Percentiles rank a stretch among this genome's conserved stretches.
These are phyloP conservation scores for Ceriops tagal DNA, from an alignment of 345 rosid genomes.

Conservation along the genomic window DNA sequence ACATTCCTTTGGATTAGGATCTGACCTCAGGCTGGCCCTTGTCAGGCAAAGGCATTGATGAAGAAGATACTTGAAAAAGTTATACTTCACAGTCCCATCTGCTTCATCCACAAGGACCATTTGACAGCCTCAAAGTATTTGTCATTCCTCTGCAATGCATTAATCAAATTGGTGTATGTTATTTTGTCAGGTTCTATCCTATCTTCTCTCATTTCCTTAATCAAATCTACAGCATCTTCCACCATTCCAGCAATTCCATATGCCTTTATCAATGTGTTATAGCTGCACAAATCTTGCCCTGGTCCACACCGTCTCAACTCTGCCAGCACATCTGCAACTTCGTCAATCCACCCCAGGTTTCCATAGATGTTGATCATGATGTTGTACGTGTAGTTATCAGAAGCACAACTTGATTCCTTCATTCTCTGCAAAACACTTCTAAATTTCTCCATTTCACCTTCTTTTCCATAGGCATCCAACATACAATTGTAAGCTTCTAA, in stretches of 20 bases:
- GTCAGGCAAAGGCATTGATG: neutral
- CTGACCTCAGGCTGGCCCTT: no score
- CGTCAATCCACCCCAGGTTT: conserved; percentile 75
- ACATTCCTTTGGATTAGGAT: no score
- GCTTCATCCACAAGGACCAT: conserved; percentile 99
- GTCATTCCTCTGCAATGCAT: conserved; percentile 69
- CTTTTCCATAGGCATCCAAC: conserved; percentile 86
- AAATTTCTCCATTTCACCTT: conserved; percentile 70
- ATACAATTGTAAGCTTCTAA: conserved; percentile 86
- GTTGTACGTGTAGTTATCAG: conserved; percentile 74
- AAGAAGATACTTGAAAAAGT: neutral
- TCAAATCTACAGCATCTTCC: conserved; percentile 74
- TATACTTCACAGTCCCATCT: conserved; percentile 50
- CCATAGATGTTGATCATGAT: conserved; percentile 88
- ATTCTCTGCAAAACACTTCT: conserved; percentile 61
- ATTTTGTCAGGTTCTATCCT: conserved; percentile 71
- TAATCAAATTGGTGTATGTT: conserved; percentile 66
- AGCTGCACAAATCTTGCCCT: conserved; percentile 80
- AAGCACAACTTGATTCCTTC: conserved; percentile 49
- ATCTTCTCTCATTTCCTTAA: conserved; percentile 74
- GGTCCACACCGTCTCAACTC: conserved; percentile 61
- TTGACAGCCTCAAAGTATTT: conserved; percentile 78
- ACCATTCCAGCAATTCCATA: conserved; percentile 93
- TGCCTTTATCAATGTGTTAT: conserved; percentile 89
- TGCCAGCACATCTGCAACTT: conserved; percentile 52